A percentile compares a stretch with the other conserved stretches of the same genome.
Evolutionary conservation across 345 rosid genomes (phyloP).

Genomic region (Dipteronia sinensis): DNA sequence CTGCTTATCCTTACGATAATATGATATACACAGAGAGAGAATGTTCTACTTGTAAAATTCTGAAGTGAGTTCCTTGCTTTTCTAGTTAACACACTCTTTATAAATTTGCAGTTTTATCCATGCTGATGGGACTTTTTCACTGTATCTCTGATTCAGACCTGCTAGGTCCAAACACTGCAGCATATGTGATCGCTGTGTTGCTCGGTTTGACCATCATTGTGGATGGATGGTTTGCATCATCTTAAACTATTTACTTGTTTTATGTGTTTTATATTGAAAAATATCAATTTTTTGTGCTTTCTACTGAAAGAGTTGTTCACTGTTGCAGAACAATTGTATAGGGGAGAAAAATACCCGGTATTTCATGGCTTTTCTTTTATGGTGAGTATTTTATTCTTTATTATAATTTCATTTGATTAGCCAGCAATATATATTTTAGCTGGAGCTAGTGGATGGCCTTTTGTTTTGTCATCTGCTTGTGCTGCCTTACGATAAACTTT

Average conservation of each 20-base stretch:
- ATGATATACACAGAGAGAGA: conserved; percentile 73
- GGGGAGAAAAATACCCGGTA: conserved; percentile 88
- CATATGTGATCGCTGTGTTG: conserved; percentile 88
- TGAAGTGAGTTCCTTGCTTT: conserved; percentile 57
- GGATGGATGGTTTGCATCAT: conserved; percentile 86
- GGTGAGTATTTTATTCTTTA: conserved; percentile 55
- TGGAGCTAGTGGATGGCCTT: no score
- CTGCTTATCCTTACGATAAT: conserved; percentile 84
- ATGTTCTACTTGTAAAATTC: conserved; percentile 81
- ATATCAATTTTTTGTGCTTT: neutral
- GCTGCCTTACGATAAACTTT: neutral
- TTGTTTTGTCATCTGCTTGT: neutral
- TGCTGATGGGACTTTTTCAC: conserved; percentile 15
- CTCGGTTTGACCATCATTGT: conserved; percentile 97
- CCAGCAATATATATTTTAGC: no score
- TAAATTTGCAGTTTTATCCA: neutral
- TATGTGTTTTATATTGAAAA: neutral
- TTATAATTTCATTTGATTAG: neutral
- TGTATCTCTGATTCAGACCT: conserved; percentile 59
- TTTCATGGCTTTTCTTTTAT: conserved; percentile 91
- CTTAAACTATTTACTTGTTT: conserved; percentile 4
- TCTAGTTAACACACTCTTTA: neutral
- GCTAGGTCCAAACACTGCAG: conserved; percentile 98
- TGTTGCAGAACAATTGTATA: conserved; percentile 85
- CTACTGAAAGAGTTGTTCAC: conserved; percentile 6